These are phyloP conservation scores for Ilex paraguariensis DNA, from an alignment of 305 asterid species.

Conservation along the genomic window DNA sequence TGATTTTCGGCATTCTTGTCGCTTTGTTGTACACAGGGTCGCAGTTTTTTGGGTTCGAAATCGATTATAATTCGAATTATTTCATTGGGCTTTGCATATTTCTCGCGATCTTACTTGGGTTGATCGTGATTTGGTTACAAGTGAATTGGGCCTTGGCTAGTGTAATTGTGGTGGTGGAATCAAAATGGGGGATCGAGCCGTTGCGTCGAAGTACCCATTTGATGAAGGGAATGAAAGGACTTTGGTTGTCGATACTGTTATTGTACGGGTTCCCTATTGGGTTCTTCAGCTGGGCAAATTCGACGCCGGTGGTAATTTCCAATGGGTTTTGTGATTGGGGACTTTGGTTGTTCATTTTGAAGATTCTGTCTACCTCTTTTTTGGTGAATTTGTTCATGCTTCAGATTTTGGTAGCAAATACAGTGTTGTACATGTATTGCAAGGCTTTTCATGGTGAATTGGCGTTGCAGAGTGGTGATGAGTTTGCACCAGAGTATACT, in stretches of 20 bases:
- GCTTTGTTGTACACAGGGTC: conserved; percentile 17
- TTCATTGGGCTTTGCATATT: conserved; percentile 20
- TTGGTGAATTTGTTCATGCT: conserved; percentile 29
- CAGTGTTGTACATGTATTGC: conserved; percentile 41
- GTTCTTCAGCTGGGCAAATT: conserved; percentile 22
- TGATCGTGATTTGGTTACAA: conserved; percentile 31
- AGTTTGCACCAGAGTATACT: conserved; percentile 67
- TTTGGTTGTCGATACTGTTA: conserved; percentile 24
- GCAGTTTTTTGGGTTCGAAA: conserved; percentile 29
- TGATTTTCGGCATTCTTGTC: conserved; percentile 13
- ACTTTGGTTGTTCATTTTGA: conserved; percentile 48
- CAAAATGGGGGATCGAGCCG: conserved; percentile 67
- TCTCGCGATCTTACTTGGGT: conserved; percentile 10
- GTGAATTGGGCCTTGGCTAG: conserved; percentile 46
- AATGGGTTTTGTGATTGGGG: conserved; percentile 35
- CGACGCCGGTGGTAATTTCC: conserved; percentile 20
- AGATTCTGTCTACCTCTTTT: conserved; percentile 38
- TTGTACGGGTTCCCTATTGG: conserved; percentile 23
- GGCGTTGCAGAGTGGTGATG: conserved; percentile 80
- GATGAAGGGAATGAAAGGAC: conserved; percentile 56
- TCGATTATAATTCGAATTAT: conserved; percentile 19
- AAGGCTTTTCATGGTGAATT: conserved; percentile 61
- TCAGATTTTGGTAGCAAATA: conserved; percentile 26
- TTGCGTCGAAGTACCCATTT: conserved; percentile 54
- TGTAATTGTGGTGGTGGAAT: conserved; percentile 62